A percentile compares a stretch with the other conserved stretches of the same genome.
Evolutionary conservation across 352 stramenopile species (phyloP).

Genomic region (Albugo candida): DNA sequence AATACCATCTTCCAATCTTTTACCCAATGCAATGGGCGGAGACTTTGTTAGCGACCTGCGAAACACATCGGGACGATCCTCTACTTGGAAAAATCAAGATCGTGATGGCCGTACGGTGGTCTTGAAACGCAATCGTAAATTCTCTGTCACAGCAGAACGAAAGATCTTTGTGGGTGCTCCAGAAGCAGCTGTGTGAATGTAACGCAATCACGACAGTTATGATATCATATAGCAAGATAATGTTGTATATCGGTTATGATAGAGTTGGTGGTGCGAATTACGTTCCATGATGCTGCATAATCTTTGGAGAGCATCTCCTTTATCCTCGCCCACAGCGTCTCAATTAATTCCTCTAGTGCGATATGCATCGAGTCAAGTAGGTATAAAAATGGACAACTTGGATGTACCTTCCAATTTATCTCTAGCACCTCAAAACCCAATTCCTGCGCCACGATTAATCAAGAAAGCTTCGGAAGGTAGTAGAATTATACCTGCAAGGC

Average conservation of each 20-base stretch:
- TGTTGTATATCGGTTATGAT: too few relatives aligned
- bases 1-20: conserved; percentile 6
- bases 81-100: conserved; percentile 17
- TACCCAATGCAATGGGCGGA: not conserved
- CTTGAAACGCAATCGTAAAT: conserved; percentile 63
- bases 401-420: conserved; percentile 22
- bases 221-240: too few relatives aligned
- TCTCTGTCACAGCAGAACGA: conserved; percentile 47
- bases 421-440: conserved; percentile 51
- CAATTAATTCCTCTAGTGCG: too few relatives aligned
- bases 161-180: conserved; percentile 75
- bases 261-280: too few relatives aligned
- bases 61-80: conserved; percentile 35
- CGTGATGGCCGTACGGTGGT: conserved; percentile 50
- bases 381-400: not conserved
- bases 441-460: conserved; percentile 42
- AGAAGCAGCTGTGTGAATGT: conserved; percentile 53
- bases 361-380: too few relatives aligned
- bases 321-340: too few relatives aligned
- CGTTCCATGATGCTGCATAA: too few relatives aligned
- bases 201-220: not conserved
- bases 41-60: conserved; percentile 8
- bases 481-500: not conserved
- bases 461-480: conserved; percentile 28
- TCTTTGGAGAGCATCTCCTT: too few relatives aligned